Evolutionary conservation across 2,329 filamentous ascomycete species (phyloP).

Genomic region (Ustulina deusta): DNA sequence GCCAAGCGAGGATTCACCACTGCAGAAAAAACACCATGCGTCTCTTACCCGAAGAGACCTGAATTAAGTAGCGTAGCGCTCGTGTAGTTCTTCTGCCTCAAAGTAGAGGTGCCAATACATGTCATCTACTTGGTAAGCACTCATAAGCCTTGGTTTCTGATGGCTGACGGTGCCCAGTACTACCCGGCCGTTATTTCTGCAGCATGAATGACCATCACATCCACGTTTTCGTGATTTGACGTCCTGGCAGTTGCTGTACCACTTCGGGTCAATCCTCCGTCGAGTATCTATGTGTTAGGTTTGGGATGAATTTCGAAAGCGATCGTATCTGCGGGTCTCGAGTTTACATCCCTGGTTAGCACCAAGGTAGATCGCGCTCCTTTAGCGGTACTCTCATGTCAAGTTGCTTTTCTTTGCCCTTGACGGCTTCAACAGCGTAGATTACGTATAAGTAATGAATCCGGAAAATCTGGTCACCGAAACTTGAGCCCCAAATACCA

Average conservation of each 20-base stretch:
- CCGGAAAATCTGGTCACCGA: constrained; percentile 6
- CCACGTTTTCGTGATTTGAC: constrained; percentile 10
- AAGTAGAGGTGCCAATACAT: background rate
- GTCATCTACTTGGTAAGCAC: background rate
- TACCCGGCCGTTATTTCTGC: constrained; percentile 25
- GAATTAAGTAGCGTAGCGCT: constrained; percentile 5
- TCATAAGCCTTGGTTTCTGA: background rate
- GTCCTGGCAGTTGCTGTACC: constrained; percentile 23
- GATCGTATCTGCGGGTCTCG: constrained; percentile 3
- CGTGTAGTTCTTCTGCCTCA: background rate
- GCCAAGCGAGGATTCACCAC: constrained; percentile 11
- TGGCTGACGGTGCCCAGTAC: constrained; percentile 2
- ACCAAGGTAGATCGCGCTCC: background rate
- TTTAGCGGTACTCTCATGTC: constrained; percentile 18
- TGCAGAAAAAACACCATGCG: constrained; percentile 21
- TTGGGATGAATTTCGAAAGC: background rate
- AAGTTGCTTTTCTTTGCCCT: constrained; percentile 24
- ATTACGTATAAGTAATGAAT: constrained; percentile 5
- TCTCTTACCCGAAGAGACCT: constrained; percentile 1
- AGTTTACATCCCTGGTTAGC: constrained; percentile 2
- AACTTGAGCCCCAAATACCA: constrained; percentile 22
- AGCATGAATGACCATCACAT: constrained; percentile 17
- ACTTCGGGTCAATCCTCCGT: constrained; percentile 10
- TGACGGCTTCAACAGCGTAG: constrained; percentile 16
- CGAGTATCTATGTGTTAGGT: background rate